These are phyloP conservation scores for Parsonsia alboflavescens DNA, from an alignment of 257 asterid genomes.

Conservation along the genomic window DNA sequence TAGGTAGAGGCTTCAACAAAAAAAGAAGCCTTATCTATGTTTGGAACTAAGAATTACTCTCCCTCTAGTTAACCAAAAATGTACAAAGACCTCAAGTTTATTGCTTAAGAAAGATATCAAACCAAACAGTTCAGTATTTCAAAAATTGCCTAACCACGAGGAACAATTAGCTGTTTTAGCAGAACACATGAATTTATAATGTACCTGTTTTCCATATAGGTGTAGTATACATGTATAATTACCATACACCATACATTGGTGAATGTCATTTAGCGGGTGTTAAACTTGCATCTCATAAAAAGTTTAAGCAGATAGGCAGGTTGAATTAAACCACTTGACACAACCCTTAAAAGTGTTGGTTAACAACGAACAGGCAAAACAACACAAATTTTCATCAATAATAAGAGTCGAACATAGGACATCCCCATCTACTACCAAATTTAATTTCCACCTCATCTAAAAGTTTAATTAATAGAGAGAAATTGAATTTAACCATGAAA, in stretches of 20 bases:
- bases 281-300: no score
- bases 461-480: no score
- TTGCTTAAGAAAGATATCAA: neutral
- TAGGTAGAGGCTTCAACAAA: neutral
- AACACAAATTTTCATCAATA: no score
- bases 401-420: no score
- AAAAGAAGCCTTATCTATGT: neutral
- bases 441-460: no score
- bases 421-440: no score
- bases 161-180: neutral
- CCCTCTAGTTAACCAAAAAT: neutral
- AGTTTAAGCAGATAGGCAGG: no score
- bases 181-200: neutral
- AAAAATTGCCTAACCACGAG: neutral
- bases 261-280: neutral
- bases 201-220: neutral
- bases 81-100: neutral
- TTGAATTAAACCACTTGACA: no score
- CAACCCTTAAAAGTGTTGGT: no score
- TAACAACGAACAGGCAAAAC: no score
- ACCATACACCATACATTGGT: neutral
- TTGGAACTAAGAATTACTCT: neutral
- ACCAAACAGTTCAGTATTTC: neutral
- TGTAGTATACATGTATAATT: neutral
- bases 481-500: no score